Conservation (phyloP, 306 rosid genomes). For the Adenanthera pavonina region DNA sequence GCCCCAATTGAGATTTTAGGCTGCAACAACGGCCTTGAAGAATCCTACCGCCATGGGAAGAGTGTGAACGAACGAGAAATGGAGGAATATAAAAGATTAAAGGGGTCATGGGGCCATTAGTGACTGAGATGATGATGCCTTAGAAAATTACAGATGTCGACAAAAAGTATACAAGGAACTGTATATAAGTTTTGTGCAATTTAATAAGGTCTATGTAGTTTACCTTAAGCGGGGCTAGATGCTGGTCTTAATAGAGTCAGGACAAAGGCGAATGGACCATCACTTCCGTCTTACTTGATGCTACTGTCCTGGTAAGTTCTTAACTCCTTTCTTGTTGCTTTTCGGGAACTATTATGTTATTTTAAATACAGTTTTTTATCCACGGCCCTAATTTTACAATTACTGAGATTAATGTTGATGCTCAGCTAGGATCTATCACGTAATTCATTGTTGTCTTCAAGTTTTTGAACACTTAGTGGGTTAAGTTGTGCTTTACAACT, state of each 20-base stretch:
- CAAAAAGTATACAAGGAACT: too few relatives aligned
- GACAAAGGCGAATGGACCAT: constrained; percentile 81
- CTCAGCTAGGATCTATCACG: neutral
- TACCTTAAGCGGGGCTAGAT: neutral
- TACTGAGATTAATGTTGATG: constrained; percentile 17
- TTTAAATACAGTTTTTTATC: neutral
- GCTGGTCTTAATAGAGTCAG: constrained; percentile 39
- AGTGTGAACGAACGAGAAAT: too few relatives aligned
- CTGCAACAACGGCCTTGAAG: too few relatives aligned
- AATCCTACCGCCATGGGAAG: too few relatives aligned
- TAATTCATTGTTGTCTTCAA: constrained; percentile 28
- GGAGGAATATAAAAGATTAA: too few relatives aligned
- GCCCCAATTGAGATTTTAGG: too few relatives aligned
- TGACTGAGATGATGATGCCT: too few relatives aligned
- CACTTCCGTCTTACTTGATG: constrained; percentile 72
- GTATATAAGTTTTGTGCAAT: too few relatives aligned
- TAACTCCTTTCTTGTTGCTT: neutral
- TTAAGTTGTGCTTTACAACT: constrained; percentile 10
- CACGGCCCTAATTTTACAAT: neutral
- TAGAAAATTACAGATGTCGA: too few relatives aligned
- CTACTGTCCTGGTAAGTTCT: constrained; percentile 73
- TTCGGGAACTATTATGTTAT: neutral
- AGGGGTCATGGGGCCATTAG: too few relatives aligned
- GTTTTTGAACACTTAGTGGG: neutral
- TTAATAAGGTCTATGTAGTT: too few relatives aligned